Evolutionary conservation across 2,329 filamentous ascomycete genomes (phyloP).

Genomic region (Trichoderma endophyticum): DNA sequence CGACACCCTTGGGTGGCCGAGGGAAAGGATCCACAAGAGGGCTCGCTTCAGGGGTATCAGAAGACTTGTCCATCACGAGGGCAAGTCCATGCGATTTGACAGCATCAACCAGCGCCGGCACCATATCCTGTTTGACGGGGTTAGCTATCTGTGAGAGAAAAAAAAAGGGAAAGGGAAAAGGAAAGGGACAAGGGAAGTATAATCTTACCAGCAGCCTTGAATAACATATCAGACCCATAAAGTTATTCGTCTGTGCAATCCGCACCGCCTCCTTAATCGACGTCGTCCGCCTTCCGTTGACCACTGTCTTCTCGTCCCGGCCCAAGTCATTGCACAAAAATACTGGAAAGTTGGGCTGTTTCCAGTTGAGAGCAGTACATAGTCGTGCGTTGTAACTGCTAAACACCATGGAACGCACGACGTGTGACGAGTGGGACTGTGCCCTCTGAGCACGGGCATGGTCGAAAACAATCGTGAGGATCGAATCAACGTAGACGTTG

Average conservation of each 20-base stretch:
- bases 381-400: conserved; percentile 88
- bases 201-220: conserved; percentile 73
- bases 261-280: conserved; percentile 94
- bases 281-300: conserved; percentile 68
- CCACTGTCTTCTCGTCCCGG: conserved; percentile 48
- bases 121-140: conserved; percentile 65
- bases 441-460: conserved; percentile 69
- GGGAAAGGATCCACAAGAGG: conserved; percentile 50
- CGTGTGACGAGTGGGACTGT: conserved; percentile 63
- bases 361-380: conserved; percentile 96
- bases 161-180: no score
- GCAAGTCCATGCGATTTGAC: conserved; percentile 94
- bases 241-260: conserved; percentile 92
- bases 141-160: neutral
- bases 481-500: conserved; percentile 79
- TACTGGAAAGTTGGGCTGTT: conserved; percentile 96
- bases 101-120: conserved; percentile 85
- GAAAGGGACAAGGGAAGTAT: no score
- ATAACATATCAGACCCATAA: conserved; percentile 94
- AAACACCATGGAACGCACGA: conserved; percentile 85
- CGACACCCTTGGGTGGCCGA: conserved; percentile 73
- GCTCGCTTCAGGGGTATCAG: conserved; percentile 45
- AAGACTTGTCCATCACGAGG: conserved; percentile 82
- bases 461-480: conserved; percentile 84
- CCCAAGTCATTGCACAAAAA: conserved; percentile 93